Base-by-base conservation (phyloP, 208 protist species). In the Blastocrithidia nonstop region DNA sequence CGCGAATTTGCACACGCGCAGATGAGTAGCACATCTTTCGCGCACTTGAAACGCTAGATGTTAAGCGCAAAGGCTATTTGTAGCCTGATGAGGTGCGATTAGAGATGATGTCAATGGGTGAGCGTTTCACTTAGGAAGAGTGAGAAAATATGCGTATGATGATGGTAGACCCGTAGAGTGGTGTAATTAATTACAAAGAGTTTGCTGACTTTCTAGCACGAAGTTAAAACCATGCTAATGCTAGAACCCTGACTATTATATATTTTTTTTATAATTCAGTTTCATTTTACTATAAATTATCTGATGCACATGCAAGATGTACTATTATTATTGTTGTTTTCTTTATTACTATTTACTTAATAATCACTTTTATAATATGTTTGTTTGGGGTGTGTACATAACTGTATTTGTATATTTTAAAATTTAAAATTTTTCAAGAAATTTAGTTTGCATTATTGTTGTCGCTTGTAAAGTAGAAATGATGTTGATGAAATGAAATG, bases 71-170 rank as follows among this genome's bases (percentile, higher is more conserved):
- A 32, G 87, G 87, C 13, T 91, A 83, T 50, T 37, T 94, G 3
- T 65, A 76, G 24, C 39, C 49, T 4, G 62, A 66, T 2, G 66
- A 89, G 32, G 47, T 94, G 16, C 67, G 73, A n/a, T 37, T 54
- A 21, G 54, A 61, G 21, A 60, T 94, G 45, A 66, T 58, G 24
- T 50, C 48, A 36, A 59, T 55, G 21, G 64, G 63, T 0, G 87
- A 94, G 25, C 39, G 43, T 3, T 73, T 94, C 29, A 80, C 60
- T 16, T 45, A 55, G 4, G 71, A 92, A 19, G 87, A 94, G 50
- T 53, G 77, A 22, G 70, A 88, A 17, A 66, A 90, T 28, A 81
- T 94, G 62, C 61, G 85, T 33, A 23, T 65, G 15, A 80, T 79
- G 6, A 66, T 81, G 16, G 40, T 61, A 5, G 87, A 93, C 45